phyloP scores from a whole-genome alignment of 2,329 filamentous ascomycete genomes.

The Seiridium unicorne region DNA sequence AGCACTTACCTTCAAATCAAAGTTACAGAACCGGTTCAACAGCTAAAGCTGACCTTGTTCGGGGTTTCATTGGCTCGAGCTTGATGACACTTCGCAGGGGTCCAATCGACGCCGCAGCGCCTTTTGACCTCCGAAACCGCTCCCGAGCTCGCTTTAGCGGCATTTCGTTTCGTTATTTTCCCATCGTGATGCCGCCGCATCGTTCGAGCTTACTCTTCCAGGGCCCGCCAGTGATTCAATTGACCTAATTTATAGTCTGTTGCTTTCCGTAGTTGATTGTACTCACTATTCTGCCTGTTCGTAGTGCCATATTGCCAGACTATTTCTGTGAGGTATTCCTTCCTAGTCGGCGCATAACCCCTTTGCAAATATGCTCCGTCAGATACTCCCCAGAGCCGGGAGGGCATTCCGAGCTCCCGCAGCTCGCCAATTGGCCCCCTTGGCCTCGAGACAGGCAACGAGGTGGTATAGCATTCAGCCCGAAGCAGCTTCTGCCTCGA shows the following conservation, averaged over 20 bases:
- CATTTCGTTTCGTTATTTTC: conserved; percentile 1
- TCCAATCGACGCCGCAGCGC: neutral
- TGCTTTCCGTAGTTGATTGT: neutral
- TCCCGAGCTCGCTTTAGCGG: conserved; percentile 5
- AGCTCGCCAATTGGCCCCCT: conserved; percentile 26
- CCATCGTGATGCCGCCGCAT: neutral
- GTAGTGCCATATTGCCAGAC: no score
- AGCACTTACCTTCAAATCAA: no score
- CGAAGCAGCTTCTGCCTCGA: conserved; percentile 44
- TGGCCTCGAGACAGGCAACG: conserved; percentile 29
- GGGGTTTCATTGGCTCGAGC: neutral
- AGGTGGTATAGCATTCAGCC: conserved; percentile 54
- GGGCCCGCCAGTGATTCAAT: neutral
- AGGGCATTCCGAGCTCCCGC: conserved; percentile 30
- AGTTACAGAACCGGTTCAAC: neutral
- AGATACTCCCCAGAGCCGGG: conserved; percentile 39
- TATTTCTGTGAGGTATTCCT: no score
- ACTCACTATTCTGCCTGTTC: neutral
- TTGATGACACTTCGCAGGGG: neutral
- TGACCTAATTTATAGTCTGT: neutral
- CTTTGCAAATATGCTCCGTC: conserved; percentile 40
- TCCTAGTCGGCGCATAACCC: neutral
- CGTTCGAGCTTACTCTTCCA: neutral
- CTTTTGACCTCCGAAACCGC: neutral
- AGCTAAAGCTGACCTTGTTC: neutral